Evolutionary conservation across 2,329 filamentous ascomycete species (phyloP), one percentile per base, ranked within the genome.

Genomic region (Sphaerulina vaccinii): DNA sequence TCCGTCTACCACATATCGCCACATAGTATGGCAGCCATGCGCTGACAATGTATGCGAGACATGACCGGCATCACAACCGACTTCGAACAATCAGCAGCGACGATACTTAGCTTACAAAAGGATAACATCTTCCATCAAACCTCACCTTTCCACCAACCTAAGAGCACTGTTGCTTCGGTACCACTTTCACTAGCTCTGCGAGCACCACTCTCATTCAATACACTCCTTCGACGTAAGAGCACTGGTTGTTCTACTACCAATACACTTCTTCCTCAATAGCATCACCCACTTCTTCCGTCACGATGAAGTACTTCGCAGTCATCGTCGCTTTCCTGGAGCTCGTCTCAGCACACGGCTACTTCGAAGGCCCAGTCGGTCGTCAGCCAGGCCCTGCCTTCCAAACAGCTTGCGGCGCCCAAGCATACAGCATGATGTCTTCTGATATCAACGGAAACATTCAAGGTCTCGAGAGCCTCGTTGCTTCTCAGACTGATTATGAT

Each of bases 401-500:
- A 55, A 65, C 72, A 11, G 75, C 77, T 49, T 83, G 80, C 59
- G 79, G 80, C 49, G 62, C 75, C 55, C 79, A 81, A 67, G 74
- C 80, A 61, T 75, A 72, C 68, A 73, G 73, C 71, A 78, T 77
- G 69, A 75, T 80, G 69, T 56, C 58, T 29, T 71, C 75, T 13
- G 79, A 82, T 72, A 72, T 75, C 65, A 78, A 77, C 66, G 79
- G 79, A 60, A 83, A 82, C 66, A 69, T 83, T 57, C 80, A 83
- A 67, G 75, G 75, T 51, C 71, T 79, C 57, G 70, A 79, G 37
- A 77, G 81, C 64, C 70, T 77, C 42, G 75, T 73, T 27, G 52
- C 54, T 3, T 53, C 50, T 43, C 61, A 65, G 47, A 23, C 44
- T 19, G 62, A 65, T 45, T 65, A 63, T 51, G 51, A 63, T 27